phyloP scores from a whole-genome alignment of 2,329 filamentous ascomycete species.

The Byssothecium circinans region DNA sequence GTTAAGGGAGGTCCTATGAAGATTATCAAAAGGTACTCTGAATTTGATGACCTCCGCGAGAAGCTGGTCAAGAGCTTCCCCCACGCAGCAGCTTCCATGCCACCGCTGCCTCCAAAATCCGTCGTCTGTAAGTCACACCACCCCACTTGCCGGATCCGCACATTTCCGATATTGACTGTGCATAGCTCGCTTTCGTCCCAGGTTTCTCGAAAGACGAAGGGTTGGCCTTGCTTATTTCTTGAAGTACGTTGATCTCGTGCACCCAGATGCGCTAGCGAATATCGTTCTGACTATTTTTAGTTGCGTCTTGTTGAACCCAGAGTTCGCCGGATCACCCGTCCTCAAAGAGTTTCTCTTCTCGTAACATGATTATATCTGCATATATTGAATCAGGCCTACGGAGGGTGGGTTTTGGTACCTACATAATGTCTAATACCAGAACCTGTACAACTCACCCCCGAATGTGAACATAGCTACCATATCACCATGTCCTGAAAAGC shows the following conservation, averaged over 20 bases:
- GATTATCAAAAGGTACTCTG: slow-evolving; percentile 60
- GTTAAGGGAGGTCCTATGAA: slow-evolving; percentile 2
- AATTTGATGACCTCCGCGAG: slow-evolving; percentile 81
- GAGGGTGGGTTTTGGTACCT: neutral
- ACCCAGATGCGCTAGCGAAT: slow-evolving; percentile 26
- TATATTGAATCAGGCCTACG: neutral
- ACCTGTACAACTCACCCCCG: neutral
- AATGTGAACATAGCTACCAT: too few relatives aligned
- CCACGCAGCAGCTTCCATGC: slow-evolving; percentile 79
- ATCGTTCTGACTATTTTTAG: slow-evolving; percentile 51
- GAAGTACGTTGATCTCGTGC: slow-evolving; percentile 77
- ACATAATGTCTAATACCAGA: neutral
- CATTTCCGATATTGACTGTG: slow-evolving; percentile 26
- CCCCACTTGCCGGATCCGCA: neutral
- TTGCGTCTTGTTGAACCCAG: slow-evolving; percentile 87
- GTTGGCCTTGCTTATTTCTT: slow-evolving; percentile 88
- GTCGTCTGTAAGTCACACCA: slow-evolving; percentile 67
- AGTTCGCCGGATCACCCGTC: slow-evolving; percentile 88
- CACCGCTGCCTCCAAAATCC: slow-evolving; percentile 88
- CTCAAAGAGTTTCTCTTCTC: slow-evolving; percentile 87
- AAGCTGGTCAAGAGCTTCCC: slow-evolving; percentile 81
- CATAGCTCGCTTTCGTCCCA: slow-evolving; percentile 69
- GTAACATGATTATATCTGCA: slow-evolving; percentile 14
- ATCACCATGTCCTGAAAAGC: too few relatives aligned
- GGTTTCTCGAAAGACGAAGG: slow-evolving; percentile 82